Percentiles rank a stretch among this genome's conserved stretches.
Evolutionary conservation across 805 yeast genomes (phyloP).

Genomic region (Saturnispora hagleri): DNA sequence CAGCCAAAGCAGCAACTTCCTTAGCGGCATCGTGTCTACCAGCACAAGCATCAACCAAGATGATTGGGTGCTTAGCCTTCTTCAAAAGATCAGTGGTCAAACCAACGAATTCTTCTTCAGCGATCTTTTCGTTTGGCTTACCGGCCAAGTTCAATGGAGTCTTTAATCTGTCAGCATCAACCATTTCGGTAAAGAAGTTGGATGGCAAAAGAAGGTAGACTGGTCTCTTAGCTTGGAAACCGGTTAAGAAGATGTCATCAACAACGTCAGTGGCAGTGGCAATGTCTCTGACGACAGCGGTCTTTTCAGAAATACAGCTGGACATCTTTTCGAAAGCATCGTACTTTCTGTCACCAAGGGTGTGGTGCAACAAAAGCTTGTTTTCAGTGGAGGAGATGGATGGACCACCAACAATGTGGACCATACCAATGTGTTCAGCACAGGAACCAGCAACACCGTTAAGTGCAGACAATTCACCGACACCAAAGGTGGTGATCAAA

Average conservation of each 20-base stretch:
- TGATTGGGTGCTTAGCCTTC: slow-evolving; percentile 58
- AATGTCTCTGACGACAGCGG: slow-evolving; percentile 55
- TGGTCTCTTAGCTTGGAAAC: slow-evolving; percentile 67
- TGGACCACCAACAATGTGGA: slow-evolving; percentile 84
- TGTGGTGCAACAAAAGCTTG: slow-evolving; percentile 70
- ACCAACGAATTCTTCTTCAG: slow-evolving; percentile 56
- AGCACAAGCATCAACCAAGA: slow-evolving; percentile 84
- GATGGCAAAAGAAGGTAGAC: slow-evolving; percentile 79
- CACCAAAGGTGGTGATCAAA: slow-evolving; percentile 80
- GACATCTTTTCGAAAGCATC: slow-evolving; percentile 75
- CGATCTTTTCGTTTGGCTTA: slow-evolving; percentile 48
- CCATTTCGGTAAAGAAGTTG: slow-evolving; percentile 59
- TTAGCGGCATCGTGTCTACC: slow-evolving; percentile 59
- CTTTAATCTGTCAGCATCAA: slow-evolving; percentile 45
- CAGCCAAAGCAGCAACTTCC: slow-evolving; percentile 56
- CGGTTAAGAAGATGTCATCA: slow-evolving; percentile 66
- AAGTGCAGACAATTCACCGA: slow-evolving; percentile 77
- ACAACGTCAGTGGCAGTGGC: slow-evolving; percentile 59
- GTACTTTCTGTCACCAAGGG: slow-evolving; percentile 77
- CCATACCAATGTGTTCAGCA: slow-evolving; percentile 81
- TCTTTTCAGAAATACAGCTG: slow-evolving; percentile 56
- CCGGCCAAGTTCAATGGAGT: slow-evolving; percentile 52
- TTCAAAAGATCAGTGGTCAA: slow-evolving; percentile 42
- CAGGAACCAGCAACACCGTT: slow-evolving; percentile 84
- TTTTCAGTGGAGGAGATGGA: slow-evolving; percentile 64